These are phyloP conservation scores for Galerina marginata DNA, from an alignment of 768 basidiomycete species.

Conservation along the genomic window DNA sequence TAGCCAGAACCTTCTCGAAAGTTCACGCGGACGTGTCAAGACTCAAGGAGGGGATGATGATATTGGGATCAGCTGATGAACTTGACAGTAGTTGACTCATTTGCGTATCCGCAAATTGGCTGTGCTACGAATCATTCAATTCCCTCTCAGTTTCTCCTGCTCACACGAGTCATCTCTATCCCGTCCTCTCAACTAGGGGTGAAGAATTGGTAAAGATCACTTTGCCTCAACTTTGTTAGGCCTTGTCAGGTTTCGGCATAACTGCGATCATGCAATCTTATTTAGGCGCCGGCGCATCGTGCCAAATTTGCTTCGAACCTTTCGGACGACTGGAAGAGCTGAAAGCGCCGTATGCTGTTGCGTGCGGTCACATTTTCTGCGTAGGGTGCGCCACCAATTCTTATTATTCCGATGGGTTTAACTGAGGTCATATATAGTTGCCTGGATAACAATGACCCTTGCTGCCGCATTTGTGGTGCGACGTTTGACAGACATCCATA, in stretches of 20 bases:
- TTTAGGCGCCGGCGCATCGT: conserved; percentile 19
- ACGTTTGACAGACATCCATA: not conserved
- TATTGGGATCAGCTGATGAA: not conserved
- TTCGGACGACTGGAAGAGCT: conserved; percentile 15
- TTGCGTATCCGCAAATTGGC: conserved; percentile 1
- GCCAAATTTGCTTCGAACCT: conserved; percentile 17
- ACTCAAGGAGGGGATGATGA: not conserved
- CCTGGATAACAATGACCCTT: not conserved
- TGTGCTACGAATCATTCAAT: not conserved
- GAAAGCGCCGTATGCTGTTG: conserved; percentile 5
- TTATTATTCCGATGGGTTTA: no score
- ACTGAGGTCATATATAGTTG: not conserved
- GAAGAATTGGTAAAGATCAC: not conserved
- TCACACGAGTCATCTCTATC: conserved; percentile 5
- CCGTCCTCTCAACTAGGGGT: not conserved
- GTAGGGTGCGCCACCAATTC: conserved; percentile 33
- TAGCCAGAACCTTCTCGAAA: not conserved
- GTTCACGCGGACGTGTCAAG: no score
- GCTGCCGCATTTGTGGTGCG: conserved; percentile 8
- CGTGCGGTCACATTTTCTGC: conserved; percentile 70
- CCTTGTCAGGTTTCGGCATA: not conserved
- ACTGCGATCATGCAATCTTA: conserved; percentile 9
- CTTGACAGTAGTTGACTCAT: conserved; percentile 3
- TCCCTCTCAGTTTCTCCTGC: not conserved
- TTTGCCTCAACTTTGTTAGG: not conserved